A percentile compares a stretch with the other conserved stretches of the same genome.
These are phyloP conservation scores for Mortierella sp. DNA, from an alignment of 371 early-diverging fungal species.

Conservation along the genomic window DNA sequence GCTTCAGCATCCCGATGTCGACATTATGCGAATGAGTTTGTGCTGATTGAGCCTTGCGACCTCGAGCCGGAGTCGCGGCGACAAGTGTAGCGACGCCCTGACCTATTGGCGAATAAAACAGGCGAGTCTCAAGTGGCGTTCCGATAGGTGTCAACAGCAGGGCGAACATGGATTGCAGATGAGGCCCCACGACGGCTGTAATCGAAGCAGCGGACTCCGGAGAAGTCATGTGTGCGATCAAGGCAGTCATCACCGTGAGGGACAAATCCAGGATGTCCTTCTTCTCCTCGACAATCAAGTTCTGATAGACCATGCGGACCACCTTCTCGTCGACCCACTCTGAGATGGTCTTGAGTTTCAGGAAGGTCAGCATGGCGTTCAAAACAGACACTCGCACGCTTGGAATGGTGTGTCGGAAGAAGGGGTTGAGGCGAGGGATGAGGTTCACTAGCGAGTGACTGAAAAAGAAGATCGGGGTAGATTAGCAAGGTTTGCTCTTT, in stretches of 20 bases:
- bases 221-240: slow-evolving; percentile 58
- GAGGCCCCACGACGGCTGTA: slow-evolving; percentile 27
- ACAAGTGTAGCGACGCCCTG: slow-evolving; percentile 16
- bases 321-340: slow-evolving; percentile 86
- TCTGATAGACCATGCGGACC: slow-evolving; percentile 88
- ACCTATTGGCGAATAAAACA: slow-evolving; percentile 78
- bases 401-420: slow-evolving; percentile 93
- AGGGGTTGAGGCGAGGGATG: slow-evolving; percentile 90
- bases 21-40: slow-evolving; percentile 71
- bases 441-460: slow-evolving; percentile 72
- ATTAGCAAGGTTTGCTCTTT: background rate
- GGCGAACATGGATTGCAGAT: slow-evolving; percentile 58
- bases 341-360: slow-evolving; percentile 73
- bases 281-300: slow-evolving; percentile 90
- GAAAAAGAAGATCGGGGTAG: slow-evolving; percentile 29
- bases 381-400: slow-evolving; percentile 91
- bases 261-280: slow-evolving; percentile 77
- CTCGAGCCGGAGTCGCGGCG: slow-evolving; percentile 24
- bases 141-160: slow-evolving; percentile 84
- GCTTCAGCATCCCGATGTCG: slow-evolving; percentile 92
- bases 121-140: slow-evolving; percentile 75
- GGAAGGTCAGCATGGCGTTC: slow-evolving; percentile 82
- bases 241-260: slow-evolving; percentile 77
- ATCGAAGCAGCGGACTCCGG: slow-evolving; percentile 24
- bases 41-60: slow-evolving; percentile 37